A percentile compares a stretch with the other conserved stretches of the same genome.
phyloP scores from a whole-genome alignment of 176 grass and related monocot species.

The Oryza longistaminata region DNA sequence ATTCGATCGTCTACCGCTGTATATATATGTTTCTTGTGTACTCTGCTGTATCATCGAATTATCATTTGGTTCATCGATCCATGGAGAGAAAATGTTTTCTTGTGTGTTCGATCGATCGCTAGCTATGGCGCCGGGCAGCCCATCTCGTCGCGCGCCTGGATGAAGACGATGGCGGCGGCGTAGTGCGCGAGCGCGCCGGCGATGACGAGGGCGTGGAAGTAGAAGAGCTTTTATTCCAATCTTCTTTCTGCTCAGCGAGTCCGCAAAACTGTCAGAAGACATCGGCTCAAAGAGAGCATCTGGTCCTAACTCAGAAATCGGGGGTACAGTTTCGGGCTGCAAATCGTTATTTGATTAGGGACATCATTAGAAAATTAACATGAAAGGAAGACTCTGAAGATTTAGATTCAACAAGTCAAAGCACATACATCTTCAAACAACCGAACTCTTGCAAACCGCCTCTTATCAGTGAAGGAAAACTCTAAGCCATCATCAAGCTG shows the following conservation, averaged over 20 bases:
- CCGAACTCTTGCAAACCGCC: conserved; percentile 84
- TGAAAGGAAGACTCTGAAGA: neutral
- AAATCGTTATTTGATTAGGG: conserved; percentile 22
- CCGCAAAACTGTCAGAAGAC: conserved; percentile 54
- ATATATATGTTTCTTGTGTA: neutral
- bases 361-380: conserved; percentile 3
- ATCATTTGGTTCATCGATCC: neutral
- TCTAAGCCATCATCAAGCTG: conserved; percentile 96
- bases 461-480: conserved; percentile 98
- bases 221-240: conserved; percentile 85
- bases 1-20: neutral
- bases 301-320: conserved; percentile 89
- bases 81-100: neutral
- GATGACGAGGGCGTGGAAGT: conserved; percentile 90
- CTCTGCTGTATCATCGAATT: neutral
- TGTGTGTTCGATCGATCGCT: neutral
- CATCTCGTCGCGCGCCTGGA: conserved; percentile 57
- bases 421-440: conserved; percentile 74
- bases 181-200: conserved; percentile 89
- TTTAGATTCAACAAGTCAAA: conserved; percentile 5
- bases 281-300: conserved; percentile 89
- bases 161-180: conserved; percentile 68
- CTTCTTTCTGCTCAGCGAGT: conserved; percentile 66
- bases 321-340: conserved; percentile 82
- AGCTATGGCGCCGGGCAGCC: conserved; percentile 40